Percentiles rank a stretch among this genome's conserved stretches.
Conservation (phyloP, 805 yeast genomes). For the Hanseniaspora mollemarum region DNA sequence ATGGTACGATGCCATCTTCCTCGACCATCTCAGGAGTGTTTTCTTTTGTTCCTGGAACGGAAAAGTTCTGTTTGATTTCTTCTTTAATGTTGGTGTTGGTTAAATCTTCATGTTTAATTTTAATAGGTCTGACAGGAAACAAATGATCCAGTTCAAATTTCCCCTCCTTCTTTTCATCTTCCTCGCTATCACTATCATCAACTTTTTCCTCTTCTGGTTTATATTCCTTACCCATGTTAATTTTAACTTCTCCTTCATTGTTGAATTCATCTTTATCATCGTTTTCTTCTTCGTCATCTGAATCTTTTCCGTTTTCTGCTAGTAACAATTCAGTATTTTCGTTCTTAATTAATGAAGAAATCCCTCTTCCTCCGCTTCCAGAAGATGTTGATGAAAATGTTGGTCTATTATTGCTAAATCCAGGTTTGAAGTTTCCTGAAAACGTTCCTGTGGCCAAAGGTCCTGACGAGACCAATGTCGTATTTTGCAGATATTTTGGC, state of each 20-base stretch:
- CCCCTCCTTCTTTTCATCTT: slow-evolving; percentile 12
- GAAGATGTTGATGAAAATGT: slow-evolving; percentile 17
- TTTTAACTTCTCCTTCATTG: slow-evolving; percentile 30
- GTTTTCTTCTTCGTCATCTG: slow-evolving; percentile 18
- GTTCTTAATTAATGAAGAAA: slow-evolving; percentile 18
- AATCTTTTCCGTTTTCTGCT: slow-evolving; percentile 25
- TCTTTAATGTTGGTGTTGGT: slow-evolving; percentile 25
- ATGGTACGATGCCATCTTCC: background rate
- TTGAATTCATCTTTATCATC: slow-evolving; percentile 16
- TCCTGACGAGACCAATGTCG: slow-evolving; percentile 61
- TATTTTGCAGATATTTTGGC: slow-evolving; percentile 30
- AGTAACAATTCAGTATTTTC: slow-evolving; percentile 19
- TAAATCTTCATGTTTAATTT: slow-evolving; percentile 38
- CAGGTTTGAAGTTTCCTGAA: slow-evolving; percentile 16
- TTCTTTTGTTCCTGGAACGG: slow-evolving; percentile 24
- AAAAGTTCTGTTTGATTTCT: slow-evolving; percentile 25
- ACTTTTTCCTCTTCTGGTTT: slow-evolving; percentile 23
- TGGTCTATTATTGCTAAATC: background rate
- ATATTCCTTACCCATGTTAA: slow-evolving; percentile 55
- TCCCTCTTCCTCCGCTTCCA: slow-evolving; percentile 23
- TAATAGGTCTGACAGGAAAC: slow-evolving; percentile 61
- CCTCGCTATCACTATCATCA: slow-evolving; percentile 16
- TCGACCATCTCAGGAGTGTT: slow-evolving; percentile 22
- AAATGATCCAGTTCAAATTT: slow-evolving; percentile 33
- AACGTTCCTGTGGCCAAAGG: slow-evolving; percentile 56